phyloP scores from a whole-genome alignment of 768 basidiomycete genomes.

The Tricholoma saponaceum region DNA sequence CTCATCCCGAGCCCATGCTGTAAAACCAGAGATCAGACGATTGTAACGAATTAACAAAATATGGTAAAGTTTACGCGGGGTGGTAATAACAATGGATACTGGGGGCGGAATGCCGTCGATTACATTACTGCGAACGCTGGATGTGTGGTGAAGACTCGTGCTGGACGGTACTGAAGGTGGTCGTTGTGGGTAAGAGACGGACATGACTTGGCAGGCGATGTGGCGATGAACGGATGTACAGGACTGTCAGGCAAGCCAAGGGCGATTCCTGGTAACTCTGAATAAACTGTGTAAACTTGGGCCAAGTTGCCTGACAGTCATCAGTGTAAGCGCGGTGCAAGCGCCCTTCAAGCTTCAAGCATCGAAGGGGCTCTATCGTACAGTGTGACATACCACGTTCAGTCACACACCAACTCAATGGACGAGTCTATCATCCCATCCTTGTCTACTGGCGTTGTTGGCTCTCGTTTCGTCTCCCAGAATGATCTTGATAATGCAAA shows the following conservation, averaged over 20 bases:
- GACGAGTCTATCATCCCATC: conserved; percentile 67
- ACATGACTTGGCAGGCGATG: too few relatives aligned
- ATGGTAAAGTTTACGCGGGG: conserved; percentile 53
- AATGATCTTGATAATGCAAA: conserved; percentile 73
- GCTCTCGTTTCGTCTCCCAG: conserved; percentile 82
- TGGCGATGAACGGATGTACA: too few relatives aligned
- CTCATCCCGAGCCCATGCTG: conserved; percentile 85
- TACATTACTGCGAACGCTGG: conserved; percentile 26
- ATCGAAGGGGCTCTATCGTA: background rate
- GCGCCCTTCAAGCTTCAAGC: too few relatives aligned
- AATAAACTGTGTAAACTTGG: too few relatives aligned
- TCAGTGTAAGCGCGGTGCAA: too few relatives aligned
- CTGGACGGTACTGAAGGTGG: conserved; percentile 31
- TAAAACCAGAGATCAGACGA: conserved; percentile 6
- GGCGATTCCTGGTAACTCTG: too few relatives aligned
- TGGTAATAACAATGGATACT: conserved; percentile 55
- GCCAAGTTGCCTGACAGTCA: too few relatives aligned
- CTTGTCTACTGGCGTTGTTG: conserved; percentile 66
- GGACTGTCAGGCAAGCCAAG: too few relatives aligned
- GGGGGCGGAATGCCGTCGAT: conserved; percentile 38
- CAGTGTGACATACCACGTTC: background rate
- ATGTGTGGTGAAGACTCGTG: conserved; percentile 27
- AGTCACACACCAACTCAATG: conserved; percentile 33
- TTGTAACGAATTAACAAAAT: background rate
- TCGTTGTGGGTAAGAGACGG: conserved; percentile 28